Base-by-base conservation (phyloP, 2,329 filamentous ascomycete genomes). In the Calonectria hongkongensis region DNA sequence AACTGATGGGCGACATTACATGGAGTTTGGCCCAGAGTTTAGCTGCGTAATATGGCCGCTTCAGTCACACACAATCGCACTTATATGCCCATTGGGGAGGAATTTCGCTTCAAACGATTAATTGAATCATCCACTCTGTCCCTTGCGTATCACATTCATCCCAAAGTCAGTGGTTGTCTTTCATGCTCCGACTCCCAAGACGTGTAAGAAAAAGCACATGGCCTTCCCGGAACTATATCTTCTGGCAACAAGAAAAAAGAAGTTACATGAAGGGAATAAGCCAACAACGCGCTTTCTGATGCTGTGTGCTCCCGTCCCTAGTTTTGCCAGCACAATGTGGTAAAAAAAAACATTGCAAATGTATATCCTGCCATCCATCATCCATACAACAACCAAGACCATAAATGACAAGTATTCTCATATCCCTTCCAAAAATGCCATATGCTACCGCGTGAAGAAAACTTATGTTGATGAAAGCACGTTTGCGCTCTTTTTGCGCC, bases 401-500 rank as follows among this genome's bases (percentile, higher is more conserved):
- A 65, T 65, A 66, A 66, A 72, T 66, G 71, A 69, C 60, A 74
- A 65, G 66, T 60, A 56, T 56, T 70, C 70, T 71, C 66, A 25
- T 33, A 54, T 64, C 47, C 66, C 63, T 56, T 66, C 45, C 48
- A 71, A 73, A 72, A 72, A 72, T 73, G 72, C 54, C 70, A 30
- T 67, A 65, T 58, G 66, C 66, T 33, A 65, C 39, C 41, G 63
- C 56, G 27, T 13, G 16, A 33, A 25, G 16, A 18, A 18, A 25
- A 30, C 67, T 60, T 10, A 72, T 73, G 72, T 71, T 63, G 77
- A 82, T 72, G 82, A 81, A 25, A 85, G 78, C 51, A 84, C 80
- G 73, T 87, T 86, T 73, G 87, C 89, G 82, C 91, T 93, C 88
- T 94, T 95, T 87, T 95, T 95, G 80, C 91, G 87, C 5, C 93